Evolutionary conservation across 805 yeast genomes (phyloP), one percentile per base, ranked within the genome.

Genomic region (Ascoidea rubescens): DNA sequence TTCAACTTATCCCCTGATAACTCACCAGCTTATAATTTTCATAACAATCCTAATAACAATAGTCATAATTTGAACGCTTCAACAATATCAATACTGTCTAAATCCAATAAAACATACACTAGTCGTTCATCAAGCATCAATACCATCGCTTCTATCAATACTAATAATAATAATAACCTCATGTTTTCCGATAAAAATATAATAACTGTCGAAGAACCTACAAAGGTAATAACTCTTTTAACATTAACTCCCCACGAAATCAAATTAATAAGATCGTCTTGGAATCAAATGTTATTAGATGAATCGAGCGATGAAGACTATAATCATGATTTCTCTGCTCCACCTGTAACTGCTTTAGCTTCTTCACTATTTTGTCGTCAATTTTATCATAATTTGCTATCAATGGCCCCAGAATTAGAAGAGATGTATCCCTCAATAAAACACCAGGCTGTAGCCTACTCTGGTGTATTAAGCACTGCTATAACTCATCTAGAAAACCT

Each of bases 361-460:
- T 67, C 68, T 50, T 72, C 77, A 10, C 61, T 78, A 30, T 80
- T 80, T 60, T 79, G 82, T 60, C 66, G 74, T 49, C 84, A 80
- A 59, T 69, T 80, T 57, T 80, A 80, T 64, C 69, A 72, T 54
- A 80, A 79, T 57, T 65, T 80, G 51, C 68, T 79, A 46, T 56
- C 69, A 1, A 68, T 70, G 71, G 69, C 70, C 52, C 74, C 80
- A 0, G 64, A 63, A 8, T 68, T 80, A 59, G 82, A 75, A 51
- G 67, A 62, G 47, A 55, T 77, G 57, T 78, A 79, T 58, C 84
- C 85, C 0, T 73, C 77, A 17, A 73, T 80, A 52, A 68, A 69
- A 50, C 84, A 80, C 62, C 85, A 80, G 64, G 82, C 84, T 1
- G 74, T 74, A 32, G 73, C 84, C 16, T 74, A 80, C 64, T 82